A percentile compares a stretch with the other conserved stretches of the same genome.
These are phyloP conservation scores for Talinum fruticosum DNA, from an alignment of 148 eudicot species.

Conservation along the genomic window DNA sequence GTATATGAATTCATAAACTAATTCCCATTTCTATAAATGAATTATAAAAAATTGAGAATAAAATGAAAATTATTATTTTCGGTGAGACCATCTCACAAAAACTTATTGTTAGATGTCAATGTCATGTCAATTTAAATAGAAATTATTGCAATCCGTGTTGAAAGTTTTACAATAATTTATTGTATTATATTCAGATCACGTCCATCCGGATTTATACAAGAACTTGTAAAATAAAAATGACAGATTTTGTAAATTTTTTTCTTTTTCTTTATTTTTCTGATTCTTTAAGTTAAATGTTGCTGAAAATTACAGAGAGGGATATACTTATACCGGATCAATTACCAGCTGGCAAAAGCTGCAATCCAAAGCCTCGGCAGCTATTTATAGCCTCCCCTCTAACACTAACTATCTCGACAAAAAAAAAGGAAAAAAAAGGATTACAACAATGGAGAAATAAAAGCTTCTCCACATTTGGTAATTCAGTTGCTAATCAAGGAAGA, in stretches of 20 bases:
- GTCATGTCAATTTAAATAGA: too few relatives aligned
- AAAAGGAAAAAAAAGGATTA: not conserved
- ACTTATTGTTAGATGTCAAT: too few relatives aligned
- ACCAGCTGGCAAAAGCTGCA: slow-evolving; percentile 19
- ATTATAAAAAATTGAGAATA: too few relatives aligned
- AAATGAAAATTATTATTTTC: too few relatives aligned
- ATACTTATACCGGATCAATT: slow-evolving; percentile 23
- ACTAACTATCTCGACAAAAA: not conserved
- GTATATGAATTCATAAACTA: too few relatives aligned
- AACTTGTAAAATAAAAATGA: not conserved
- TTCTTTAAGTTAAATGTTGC: slow-evolving; percentile 16
- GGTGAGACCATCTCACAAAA: too few relatives aligned
- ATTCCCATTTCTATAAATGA: too few relatives aligned
- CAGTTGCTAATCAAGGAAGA: not conserved
- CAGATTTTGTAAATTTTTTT: not conserved
- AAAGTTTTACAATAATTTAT: too few relatives aligned
- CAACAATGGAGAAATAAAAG: slow-evolving; percentile 24
- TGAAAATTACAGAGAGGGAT: slow-evolving; percentile 34
- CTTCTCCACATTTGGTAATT: slow-evolving; percentile 18
- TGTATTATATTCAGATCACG: too few relatives aligned
- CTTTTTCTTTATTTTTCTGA: not conserved
- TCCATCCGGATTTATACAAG: too few relatives aligned
- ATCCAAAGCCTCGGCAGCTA: slow-evolving; percentile 3
- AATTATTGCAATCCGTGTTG: too few relatives aligned
- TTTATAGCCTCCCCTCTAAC: slow-evolving; percentile 14